These are phyloP conservation scores for Thelephora aurantiotincta DNA, from an alignment of 768 basidiomycete genomes.

Conservation along the genomic window DNA sequence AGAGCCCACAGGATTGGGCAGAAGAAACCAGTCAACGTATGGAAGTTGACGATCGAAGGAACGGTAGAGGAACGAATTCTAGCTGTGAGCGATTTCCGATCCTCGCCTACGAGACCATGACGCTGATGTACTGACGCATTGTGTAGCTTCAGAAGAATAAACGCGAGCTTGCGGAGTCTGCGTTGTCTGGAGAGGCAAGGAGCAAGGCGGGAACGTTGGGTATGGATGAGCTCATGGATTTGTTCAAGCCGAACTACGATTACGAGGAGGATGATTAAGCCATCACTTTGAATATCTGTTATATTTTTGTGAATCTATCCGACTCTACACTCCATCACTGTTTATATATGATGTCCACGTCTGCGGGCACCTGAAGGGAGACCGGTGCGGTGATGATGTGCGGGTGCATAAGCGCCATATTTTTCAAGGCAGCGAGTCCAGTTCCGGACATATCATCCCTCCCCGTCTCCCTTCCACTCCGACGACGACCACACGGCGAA, in stretches of 20 bases:
- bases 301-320: background rate
- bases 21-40: slow-evolving; percentile 73
- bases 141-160: slow-evolving; percentile 82
- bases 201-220: slow-evolving; percentile 66
- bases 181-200: slow-evolving; percentile 77
- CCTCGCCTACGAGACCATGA: background rate
- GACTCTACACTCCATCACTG: too few relatives aligned
- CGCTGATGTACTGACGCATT: background rate
- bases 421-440: too few relatives aligned
- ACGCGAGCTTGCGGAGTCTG: slow-evolving; percentile 69
- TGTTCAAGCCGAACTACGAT: slow-evolving; percentile 48
- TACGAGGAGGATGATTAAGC: slow-evolving; percentile 34
- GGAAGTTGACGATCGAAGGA: slow-evolving; percentile 74
- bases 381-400: too few relatives aligned
- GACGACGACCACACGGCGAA: too few relatives aligned
- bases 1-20: slow-evolving; percentile 87
- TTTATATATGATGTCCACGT: too few relatives aligned
- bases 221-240: slow-evolving; percentile 71
- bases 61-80: slow-evolving; percentile 86
- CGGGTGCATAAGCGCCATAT: too few relatives aligned
- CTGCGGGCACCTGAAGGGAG: too few relatives aligned
- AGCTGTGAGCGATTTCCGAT: slow-evolving; percentile 24
- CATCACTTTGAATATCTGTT: background rate
- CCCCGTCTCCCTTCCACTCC: too few relatives aligned
- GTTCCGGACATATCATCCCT: too few relatives aligned